Conservation (phyloP, 1,284 basidiomycete genomes). For the Mycosarcoma maydis region DNA sequence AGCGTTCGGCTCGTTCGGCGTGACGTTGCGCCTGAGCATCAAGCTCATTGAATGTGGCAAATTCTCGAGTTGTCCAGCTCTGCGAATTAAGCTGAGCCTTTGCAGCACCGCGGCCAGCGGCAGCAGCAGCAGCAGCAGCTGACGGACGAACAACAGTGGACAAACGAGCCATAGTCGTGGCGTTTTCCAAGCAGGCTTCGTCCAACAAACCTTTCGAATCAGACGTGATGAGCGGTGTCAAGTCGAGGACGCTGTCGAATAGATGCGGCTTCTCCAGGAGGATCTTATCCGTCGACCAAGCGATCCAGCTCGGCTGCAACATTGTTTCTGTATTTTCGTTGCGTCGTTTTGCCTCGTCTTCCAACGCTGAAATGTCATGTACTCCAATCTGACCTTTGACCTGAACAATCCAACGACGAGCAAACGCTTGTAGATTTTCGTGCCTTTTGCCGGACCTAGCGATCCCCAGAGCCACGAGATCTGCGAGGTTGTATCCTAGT, state of each 20-base stretch:
- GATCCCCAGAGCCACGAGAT: constrained; percentile 31
- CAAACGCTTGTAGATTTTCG: constrained; percentile 23
- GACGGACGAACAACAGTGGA: constrained; percentile 8
- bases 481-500: constrained; percentile 51
- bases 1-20: constrained; percentile 28
- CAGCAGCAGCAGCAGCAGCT: not conserved
- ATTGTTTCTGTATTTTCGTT: not conserved
- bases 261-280: constrained; percentile 54
- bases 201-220: constrained; percentile 28
- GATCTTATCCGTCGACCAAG: constrained; percentile 58
- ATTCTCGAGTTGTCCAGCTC: constrained; percentile 56
- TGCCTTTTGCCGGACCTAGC: constrained; percentile 21
- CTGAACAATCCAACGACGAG: constrained; percentile 14
- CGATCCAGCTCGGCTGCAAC: constrained; percentile 47
- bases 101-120: not conserved
- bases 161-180: constrained; percentile 17
- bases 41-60: constrained; percentile 53
- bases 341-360: constrained; percentile 33
- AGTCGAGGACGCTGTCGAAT: constrained; percentile 55
- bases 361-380: constrained; percentile 48
- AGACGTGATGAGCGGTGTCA: constrained; percentile 36
- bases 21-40: constrained; percentile 44
- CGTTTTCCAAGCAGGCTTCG: constrained; percentile 19
- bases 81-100: constrained; percentile 32
- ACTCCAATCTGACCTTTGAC: constrained; percentile 56